Conservation (phyloP, 305 asterid species). For the Plantago rigida region DNA sequence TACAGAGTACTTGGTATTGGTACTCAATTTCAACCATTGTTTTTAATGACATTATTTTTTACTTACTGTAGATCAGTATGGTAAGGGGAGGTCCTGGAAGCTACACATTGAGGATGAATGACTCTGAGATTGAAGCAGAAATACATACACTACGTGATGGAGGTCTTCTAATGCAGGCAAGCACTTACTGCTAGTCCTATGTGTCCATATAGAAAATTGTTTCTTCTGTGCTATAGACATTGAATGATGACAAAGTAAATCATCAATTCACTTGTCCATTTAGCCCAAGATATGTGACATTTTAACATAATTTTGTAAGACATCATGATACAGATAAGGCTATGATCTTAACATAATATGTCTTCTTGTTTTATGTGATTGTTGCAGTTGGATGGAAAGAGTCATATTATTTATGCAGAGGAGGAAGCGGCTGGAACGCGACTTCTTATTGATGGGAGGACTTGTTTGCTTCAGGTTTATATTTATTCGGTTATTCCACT, state of each 20-base stretch:
- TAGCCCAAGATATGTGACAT: not conserved
- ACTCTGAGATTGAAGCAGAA: conserved; percentile 84
- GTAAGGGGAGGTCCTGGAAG: conserved; percentile 97
- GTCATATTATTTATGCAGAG: conserved; percentile 90
- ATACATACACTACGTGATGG: conserved; percentile 98
- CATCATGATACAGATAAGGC: not conserved
- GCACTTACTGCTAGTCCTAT: conserved; percentile 22
- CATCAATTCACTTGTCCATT: conserved; percentile 19
- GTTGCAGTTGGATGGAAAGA: conserved; percentile 82
- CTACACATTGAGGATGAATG: conserved; percentile 70
- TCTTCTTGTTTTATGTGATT: conserved; percentile 27
- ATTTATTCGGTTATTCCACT: conserved; percentile 13
- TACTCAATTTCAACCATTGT: conserved; percentile 10
- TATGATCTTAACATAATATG: conserved; percentile 1
- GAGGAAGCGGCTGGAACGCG: conserved; percentile 99
- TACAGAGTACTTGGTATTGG: not conserved
- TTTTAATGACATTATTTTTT: conserved; percentile 20
- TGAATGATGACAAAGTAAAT: conserved; percentile 4
- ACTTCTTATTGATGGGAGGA: conserved; percentile 94
- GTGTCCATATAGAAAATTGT: conserved; percentile 18
- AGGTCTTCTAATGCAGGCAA: conserved; percentile 94
- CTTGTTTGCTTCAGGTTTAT: conserved; percentile 87
- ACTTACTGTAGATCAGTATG: conserved; percentile 58
- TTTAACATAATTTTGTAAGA: not conserved
- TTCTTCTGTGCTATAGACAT: conserved; percentile 13